Evolutionary conservation across 305 asterid genomes (phyloP).

Genomic region (Petunia hybrid): DNA sequence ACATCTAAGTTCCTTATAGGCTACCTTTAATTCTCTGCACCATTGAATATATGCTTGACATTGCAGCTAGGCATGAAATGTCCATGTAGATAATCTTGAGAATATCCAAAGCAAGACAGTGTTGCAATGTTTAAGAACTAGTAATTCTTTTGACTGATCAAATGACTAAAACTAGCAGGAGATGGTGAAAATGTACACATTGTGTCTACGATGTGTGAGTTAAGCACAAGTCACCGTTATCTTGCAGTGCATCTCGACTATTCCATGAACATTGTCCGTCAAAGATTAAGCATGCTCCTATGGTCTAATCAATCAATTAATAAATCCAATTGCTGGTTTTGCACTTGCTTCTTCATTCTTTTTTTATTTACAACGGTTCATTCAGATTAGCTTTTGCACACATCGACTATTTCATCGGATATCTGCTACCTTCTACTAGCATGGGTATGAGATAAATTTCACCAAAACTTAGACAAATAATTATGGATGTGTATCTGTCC

Average conservation of each 20-base stretch:
- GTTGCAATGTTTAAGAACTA: constrained; percentile 5
- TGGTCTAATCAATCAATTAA: neutral
- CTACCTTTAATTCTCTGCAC: neutral
- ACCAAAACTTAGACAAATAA: too few relatives aligned
- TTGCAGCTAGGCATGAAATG: constrained; percentile 25
- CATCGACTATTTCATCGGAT: too few relatives aligned
- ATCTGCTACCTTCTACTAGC: too few relatives aligned
- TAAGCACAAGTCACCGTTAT: too few relatives aligned
- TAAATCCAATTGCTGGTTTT: too few relatives aligned
- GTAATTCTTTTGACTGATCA: constrained; percentile 11
- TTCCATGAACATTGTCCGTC: neutral
- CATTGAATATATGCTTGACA: neutral
- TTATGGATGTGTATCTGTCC: neutral
- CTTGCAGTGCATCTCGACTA: too few relatives aligned
- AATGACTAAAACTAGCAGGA: neutral
- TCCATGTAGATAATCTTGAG: constrained; percentile 22
- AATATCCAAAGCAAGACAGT: constrained; percentile 10
- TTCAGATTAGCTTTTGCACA: too few relatives aligned
- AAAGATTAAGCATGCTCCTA: neutral
- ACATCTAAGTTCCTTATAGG: constrained; percentile 18
- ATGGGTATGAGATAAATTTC: too few relatives aligned
- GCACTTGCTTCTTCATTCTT: too few relatives aligned
- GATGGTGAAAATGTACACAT: neutral
- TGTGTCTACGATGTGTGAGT: neutral
- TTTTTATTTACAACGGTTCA: too few relatives aligned